Evolutionary conservation across 1,284 basidiomycete genomes (phyloP), one percentile per base, ranked within the genome.

Genomic region (Fomes fomentarius): DNA sequence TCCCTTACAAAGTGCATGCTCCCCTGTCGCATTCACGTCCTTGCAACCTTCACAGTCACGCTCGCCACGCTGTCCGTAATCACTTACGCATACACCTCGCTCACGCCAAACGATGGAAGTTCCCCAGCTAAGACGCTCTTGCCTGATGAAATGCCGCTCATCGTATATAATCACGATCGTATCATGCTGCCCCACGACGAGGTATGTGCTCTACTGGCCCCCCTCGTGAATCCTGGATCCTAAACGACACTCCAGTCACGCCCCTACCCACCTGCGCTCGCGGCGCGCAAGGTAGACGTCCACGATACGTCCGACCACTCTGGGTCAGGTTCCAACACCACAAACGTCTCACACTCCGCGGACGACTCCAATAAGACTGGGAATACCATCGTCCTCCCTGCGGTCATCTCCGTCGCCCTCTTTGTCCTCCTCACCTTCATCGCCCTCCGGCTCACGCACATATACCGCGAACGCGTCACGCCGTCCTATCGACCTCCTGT

Each of bases 401-500:
- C 52, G 1, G 12, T 43, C 25, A 22, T 53, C 21, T 31, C 46
- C 6, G 46, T 53, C 34, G 46, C 34, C 4, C 15, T 44, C 40
- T 43, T 53, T 40, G 46, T 53, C 34, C 19, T 43, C 40, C 12
- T 21, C 33, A 37, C 35, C 6, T n/a, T 53, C 19, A 21, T 43
- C 34, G 14, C 21, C 22, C 21, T 53, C 19, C 22, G 28, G 26
- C 15, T 48, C 33, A 9, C 31, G 24, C 25, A 26, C 7, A 2
- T 11, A 15, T 19, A 17, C 39, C 51, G 51, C 24, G n/a, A 37
- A 24, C 40, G 40, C 21, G 24, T 22, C 30, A 14, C 19, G 9
- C 11, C 21, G 8, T 19, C 35, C 42, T 14, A 25, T 7, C 39
- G 14, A 22, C 19, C 24, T 14, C 21, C 17, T 11, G 2, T 26